Evolutionary conservation across 148 eudicot genomes (phyloP).

Genomic region (Chenopodium suecicum): DNA sequence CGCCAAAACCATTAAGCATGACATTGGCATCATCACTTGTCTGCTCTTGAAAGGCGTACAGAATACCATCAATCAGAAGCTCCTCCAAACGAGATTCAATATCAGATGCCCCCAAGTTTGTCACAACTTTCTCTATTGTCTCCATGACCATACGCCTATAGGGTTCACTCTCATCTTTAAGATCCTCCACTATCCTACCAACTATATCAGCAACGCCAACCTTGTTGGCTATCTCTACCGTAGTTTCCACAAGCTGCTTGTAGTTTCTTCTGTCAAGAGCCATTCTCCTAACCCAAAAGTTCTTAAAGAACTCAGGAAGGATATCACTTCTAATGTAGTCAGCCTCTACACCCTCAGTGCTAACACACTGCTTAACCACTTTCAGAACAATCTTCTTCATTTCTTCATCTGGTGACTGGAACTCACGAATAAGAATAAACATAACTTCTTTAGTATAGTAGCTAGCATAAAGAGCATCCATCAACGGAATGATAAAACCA

Average conservation of each 20-base stretch:
- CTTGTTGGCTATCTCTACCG: slow-evolving; percentile 94
- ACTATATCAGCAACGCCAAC: slow-evolving; percentile 97
- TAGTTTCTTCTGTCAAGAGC: slow-evolving; percentile 94
- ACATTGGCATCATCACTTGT: slow-evolving; percentile 98
- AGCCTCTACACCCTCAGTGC: slow-evolving; percentile 96
- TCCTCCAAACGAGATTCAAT: slow-evolving; percentile 93
- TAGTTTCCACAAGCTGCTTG: slow-evolving; percentile 88
- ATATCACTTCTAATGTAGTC: slow-evolving; percentile 85
- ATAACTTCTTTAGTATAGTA: slow-evolving; percentile 97
- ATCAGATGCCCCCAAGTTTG: slow-evolving; percentile 90
- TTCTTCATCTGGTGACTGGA: slow-evolving; percentile 98
- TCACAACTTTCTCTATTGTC: slow-evolving; percentile 93
- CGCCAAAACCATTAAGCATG: slow-evolving; percentile 98
- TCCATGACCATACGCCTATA: slow-evolving; percentile 99
- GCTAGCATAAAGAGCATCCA: slow-evolving; percentile 98
- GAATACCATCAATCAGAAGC: slow-evolving; percentile 92
- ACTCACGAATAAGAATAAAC: slow-evolving; percentile 87
- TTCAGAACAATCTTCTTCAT: slow-evolving; percentile 97
- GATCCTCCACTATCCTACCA: slow-evolving; percentile 90
- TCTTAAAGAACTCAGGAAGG: slow-evolving; percentile 85
- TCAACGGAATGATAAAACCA: slow-evolving; percentile 91
- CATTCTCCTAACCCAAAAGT: slow-evolving; percentile 98
- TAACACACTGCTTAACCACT: slow-evolving; percentile 98
- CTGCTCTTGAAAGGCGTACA: slow-evolving; percentile 96
- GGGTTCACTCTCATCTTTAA: slow-evolving; percentile 96